Base-by-base conservation (phyloP, 768 basidiomycete genomes). In the Termitomyces titanicus region DNA sequence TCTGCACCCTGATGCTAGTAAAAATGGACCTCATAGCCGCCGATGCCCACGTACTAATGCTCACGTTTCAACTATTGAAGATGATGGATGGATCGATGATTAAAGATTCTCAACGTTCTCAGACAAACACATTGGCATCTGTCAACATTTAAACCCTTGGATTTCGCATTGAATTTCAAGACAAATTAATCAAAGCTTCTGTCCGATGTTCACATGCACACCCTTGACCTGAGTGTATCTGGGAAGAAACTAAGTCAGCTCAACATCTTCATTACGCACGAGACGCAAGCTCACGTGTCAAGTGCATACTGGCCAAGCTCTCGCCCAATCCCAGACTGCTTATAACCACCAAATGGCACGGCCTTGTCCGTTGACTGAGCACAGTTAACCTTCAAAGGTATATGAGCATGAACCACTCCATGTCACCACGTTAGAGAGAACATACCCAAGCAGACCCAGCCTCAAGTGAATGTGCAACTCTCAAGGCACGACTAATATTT, bases 281-380 rank as follows among this genome's bases (percentile, higher is more conserved):
- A 40, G 15, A 35, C 3, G 20, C 10, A 42, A 22, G 59, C 61
- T 18, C 43, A 65, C 63, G 57, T 66, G 25, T 65, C 67, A 17
- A 67, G 51, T 7, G 67, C 67, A 46, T 68, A 68, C 45, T 67
- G 56, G 15, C 67, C 67, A 13, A 67, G 59, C 52, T 68, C 64
- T 9, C 65, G 52, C 2, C 67, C 65, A 27, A 64, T 63, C 2
- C 66, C 64, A 34, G 65, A 68, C 35, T 64, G 63, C 50, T 68
- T 68, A 56, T 61, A 68, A 20, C 67, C 67, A 34, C 67, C 67
- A 38, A 68, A 68, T 8, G 66, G 66, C 8, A 68, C 59, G 6
- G 47, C 37, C 10, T 51, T 49, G 10, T 64, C 60, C 3, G 45
- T 25, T 8, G 53, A 6, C 35, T 61, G 60, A 2, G 58, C 55